phyloP scores from a whole-genome alignment of 1,284 basidiomycete species.

The Tylopilus sp. region DNA sequence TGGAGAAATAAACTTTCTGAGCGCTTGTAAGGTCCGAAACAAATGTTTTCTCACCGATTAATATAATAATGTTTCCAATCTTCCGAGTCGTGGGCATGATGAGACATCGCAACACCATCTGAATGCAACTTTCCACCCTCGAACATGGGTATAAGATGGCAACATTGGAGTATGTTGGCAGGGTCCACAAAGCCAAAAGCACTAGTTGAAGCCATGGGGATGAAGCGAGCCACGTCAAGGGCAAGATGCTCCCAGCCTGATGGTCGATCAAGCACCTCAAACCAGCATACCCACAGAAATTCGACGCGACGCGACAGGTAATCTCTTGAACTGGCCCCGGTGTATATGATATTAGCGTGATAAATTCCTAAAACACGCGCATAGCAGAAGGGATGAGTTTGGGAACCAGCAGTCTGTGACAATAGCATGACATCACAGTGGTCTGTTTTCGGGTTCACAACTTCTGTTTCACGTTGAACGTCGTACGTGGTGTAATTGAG shows the following conservation, averaged over 20 bases:
- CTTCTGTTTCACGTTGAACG: conserved; percentile 30
- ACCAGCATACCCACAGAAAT: too few species aligned
- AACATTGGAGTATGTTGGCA: conserved; percentile 4
- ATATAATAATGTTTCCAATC: conserved; percentile 19
- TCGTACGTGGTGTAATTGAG: conserved; percentile 49
- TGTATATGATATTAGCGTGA: conserved; percentile 16
- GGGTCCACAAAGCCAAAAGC: conserved; percentile 24
- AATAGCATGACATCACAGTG: conserved; percentile 11
- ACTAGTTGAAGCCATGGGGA: conserved; percentile 7
- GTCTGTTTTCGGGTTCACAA: conserved; percentile 18
- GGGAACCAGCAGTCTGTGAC: conserved; percentile 2
- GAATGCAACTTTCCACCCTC: conserved; percentile 1
- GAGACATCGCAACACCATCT: conserved; percentile 3
- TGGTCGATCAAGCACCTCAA: conserved; percentile 4
- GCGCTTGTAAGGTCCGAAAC: too few species aligned
- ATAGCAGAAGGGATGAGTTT: too few species aligned
- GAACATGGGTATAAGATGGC: conserved; percentile 20
- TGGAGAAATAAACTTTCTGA: too few species aligned
- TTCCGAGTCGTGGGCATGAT: neutral
- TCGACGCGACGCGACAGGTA: conserved; percentile 5
- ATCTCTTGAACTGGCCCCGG: conserved; percentile 3
- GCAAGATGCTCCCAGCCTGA: conserved; percentile 1
- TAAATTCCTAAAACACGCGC: conserved; percentile 15
- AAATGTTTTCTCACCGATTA: conserved; percentile 23
- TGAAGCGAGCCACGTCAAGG: conserved; percentile 7